Percentiles rank a stretch among this genome's conserved stretches.
These are phyloP conservation scores for Exsudoporus floridanus DNA, from an alignment of 1,284 basidiomycete species.

Conservation along the genomic window DNA sequence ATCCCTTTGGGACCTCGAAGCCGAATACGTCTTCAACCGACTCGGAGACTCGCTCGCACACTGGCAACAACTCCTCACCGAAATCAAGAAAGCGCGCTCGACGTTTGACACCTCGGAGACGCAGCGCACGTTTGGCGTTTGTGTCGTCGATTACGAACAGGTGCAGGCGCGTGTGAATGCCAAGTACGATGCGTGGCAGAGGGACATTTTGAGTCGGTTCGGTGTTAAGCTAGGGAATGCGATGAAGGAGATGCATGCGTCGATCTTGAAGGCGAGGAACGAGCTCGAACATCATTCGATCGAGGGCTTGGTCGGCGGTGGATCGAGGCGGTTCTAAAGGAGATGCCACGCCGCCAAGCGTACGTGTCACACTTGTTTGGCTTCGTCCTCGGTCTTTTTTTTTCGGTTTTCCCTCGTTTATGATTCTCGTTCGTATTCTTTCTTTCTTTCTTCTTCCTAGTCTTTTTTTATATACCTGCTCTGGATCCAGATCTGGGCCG, in stretches of 20 bases:
- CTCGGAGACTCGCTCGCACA: conserved; percentile 89
- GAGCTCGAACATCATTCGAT: conserved; percentile 88
- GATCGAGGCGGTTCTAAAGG: conserved; percentile 41
- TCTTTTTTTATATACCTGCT: conserved; percentile 6
- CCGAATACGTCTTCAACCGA: conserved; percentile 93
- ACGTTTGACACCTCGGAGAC: conserved; percentile 98
- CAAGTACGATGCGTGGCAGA: conserved; percentile 98
- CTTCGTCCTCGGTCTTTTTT: neutral
- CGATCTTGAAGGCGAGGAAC: conserved; percentile 89
- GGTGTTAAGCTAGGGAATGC: conserved; percentile 88
- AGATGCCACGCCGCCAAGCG: neutral
- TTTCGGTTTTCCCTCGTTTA: neutral
- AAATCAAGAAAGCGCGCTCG: conserved; percentile 94
- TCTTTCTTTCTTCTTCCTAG: neutral
- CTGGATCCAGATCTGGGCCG: conserved; percentile 21
- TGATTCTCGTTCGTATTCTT: neutral
- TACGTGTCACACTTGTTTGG: neutral
- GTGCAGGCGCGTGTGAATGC: conserved; percentile 97
- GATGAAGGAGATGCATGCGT: conserved; percentile 96
- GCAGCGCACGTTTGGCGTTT: conserved; percentile 88
- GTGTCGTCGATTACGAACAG: conserved; percentile 96
- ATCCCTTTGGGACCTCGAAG: conserved; percentile 96
- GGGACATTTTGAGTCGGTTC: conserved; percentile 89
- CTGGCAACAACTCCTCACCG: conserved; percentile 94
- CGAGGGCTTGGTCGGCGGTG: conserved; percentile 52